Base-by-base conservation (phyloP, 352 stramenopile genomes). In the Phytophthora tentaculata region DNA sequence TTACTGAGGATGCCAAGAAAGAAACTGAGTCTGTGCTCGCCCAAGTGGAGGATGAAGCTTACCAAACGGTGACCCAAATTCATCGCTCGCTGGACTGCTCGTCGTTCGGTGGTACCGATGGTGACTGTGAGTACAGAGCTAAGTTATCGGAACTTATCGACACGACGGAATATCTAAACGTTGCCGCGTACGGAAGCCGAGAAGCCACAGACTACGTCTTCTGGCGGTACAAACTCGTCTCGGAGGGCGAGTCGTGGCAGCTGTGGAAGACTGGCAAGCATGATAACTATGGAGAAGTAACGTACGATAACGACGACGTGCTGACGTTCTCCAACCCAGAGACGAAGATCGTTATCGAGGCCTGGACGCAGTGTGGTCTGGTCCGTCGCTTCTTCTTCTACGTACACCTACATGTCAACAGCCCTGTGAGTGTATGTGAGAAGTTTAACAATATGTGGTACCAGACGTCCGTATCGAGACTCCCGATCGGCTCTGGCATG, bases 401-500 rank as follows among this genome's bases (percentile, higher is more conserved):
- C 50, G 69, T 90, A 4, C 65, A 80, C 49, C 56, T 90, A 28
- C 82, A 90, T 48, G 62, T 81, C 43, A 75, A 80, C 60, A 84
- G 73, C 39, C 68, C 64, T 41, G 63, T 87, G 52, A 55, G 67
- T 5, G 69, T 92, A 13, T 89, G 80, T 51, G 70, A 89, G 14
- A 67, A 77, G 17, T 89, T 90, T 49, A 57, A 67, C 43, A 65
- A 73, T n/a, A 88, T 92, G 84, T 92, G 81, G 81, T 92, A 92
- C 62, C 80, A 92, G 64, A 79, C 64, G 12, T 69, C 65, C 0
- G 65, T 77, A 14, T 77, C 73, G 47, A 70, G 67, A 26, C 63
- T 80, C 6, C 73, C 75, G 23, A 70, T 83, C 44, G 26, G 45
- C 2, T 56, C 48, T 24, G 48, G 62, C 8, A 77, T 90, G 35